Base-by-base conservation (phyloP, 2,329 filamentous ascomycete genomes). In the Leptographium radiaticola region DNA sequence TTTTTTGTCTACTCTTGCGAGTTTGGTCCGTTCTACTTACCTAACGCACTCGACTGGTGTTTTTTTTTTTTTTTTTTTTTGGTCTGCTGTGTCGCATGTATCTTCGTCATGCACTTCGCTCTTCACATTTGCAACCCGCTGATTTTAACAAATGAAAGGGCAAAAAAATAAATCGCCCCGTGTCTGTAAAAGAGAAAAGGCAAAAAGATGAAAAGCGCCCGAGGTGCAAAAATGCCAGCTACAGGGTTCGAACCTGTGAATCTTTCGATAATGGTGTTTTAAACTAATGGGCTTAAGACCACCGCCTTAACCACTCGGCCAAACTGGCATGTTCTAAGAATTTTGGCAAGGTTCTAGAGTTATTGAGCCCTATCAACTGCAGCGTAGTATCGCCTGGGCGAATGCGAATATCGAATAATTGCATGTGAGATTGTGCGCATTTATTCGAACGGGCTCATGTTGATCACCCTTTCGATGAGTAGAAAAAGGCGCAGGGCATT, bases 221-320 rank as follows among this genome's bases (percentile, higher is more conserved):
- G 25, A 25, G 13, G 16, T 12, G 10, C 34, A 53, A 49, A 54
- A 48, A 51, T 57, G 56, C 56, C 56, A 57, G 56, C 56, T 57
- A 57, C 56, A 57, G 56, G 56, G 56, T 57, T 57, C 56, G 56
- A 57, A 57, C 56, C 56, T 57, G 53, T 57, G 56, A 57, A 55
- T 57, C 56, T 57, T 51, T 55, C 56, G 56, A 57, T 55, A 57
- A 57, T 57, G 56, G 56, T 57, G 56, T 57, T 20, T 47, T 50
- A 55, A 53, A 49, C 43, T 36, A 51, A 31, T 16, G 49, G 48
- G 20, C 56, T 57, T 57, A 57, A 57, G 56, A 57, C 56, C 56
- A 57, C 56, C 56, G 56, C 56, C 56, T 57, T 57, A 57, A 57
- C 56, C 56, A 57, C 56, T 57, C 56, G 56, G 56, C 56, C 56